Evolutionary conservation across 768 basidiomycete species (phyloP), one percentile per base, ranked within the genome.

Genomic region (Trametes maxima): DNA sequence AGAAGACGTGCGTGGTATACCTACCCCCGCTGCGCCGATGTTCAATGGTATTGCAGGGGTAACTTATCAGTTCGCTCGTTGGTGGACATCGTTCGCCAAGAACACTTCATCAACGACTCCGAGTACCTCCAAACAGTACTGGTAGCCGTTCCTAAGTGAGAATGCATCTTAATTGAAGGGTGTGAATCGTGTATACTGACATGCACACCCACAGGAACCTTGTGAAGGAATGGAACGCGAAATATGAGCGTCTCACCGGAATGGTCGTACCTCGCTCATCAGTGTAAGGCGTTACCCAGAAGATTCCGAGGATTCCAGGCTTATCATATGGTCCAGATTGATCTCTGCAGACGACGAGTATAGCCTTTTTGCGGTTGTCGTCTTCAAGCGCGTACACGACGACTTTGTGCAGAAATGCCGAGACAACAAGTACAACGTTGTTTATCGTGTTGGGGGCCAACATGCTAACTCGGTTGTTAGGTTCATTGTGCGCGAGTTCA

Each of bases 181-280:
- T 57, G 44, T 59, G 39, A 59, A 40, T 69, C 49, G 21, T 37
- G 65, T 74, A 6, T 70, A 69, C 68, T 60, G 53, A 54, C 70
- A 24, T 37, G 14, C 33, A 22, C 19, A 28, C 5, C 12, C n/a
- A 46, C 72, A 90, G 95, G 80, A 86, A 81, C 75, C 77, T 85
- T 17, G 78, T 83, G 28, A 98, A 95, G 73, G 93, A 96, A 21
- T 99, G 95, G 95, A 88, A 85, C 68, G 68, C 77, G 22, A 92
- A 86, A 69, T 99, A 98, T 69, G 97, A 99, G 78, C 85, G 90
- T 49, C 76, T 99, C 48, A 80, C 90, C 0, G 68, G 82, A 36
- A 95, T 96, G 92, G 89, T 98, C 3, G 95, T 99, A 0, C 97
- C 97, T 14, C 84, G 97, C 53, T 94, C 94, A 45, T 87, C 94